Conservation (phyloP, 2,329 filamentous ascomycete species). For the Fusarium acutatum region DNA sequence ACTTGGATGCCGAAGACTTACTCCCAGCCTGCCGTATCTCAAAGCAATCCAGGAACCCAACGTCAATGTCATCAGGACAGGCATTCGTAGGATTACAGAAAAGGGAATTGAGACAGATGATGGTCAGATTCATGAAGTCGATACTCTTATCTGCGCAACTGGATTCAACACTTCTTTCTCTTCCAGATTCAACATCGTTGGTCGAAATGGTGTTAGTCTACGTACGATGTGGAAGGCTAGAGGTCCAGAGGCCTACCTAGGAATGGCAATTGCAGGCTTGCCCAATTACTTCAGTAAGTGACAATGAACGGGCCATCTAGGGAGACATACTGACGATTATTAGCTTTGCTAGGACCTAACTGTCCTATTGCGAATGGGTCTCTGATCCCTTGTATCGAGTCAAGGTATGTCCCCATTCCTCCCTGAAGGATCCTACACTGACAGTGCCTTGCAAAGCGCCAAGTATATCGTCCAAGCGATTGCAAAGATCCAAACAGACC, state of each 20-base stretch:
- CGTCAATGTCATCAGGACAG: background rate
- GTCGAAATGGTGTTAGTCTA: background rate
- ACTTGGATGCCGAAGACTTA: background rate
- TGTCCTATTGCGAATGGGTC: background rate
- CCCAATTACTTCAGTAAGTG: background rate
- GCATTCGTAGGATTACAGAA: background rate
- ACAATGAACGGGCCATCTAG: rapidly evolving
- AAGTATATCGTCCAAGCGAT: background rate
- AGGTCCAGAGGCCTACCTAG: background rate
- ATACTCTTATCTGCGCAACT: background rate
- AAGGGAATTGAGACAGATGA: background rate
- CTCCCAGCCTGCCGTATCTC: background rate
- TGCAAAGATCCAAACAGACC: background rate
- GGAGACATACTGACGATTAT: background rate
- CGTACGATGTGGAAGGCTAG: background rate
- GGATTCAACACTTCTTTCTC: background rate
- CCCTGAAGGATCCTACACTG: background rate
- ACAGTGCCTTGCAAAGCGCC: background rate
- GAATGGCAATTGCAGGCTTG: background rate
- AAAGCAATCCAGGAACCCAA: background rate
- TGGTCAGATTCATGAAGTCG: background rate
- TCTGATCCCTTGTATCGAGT: background rate
- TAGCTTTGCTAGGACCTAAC: background rate
- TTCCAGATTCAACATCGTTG: background rate
- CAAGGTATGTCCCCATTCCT: background rate